A percentile compares a stretch with the other conserved stretches of the same genome.
Conservation (phyloP, 2,329 filamentous ascomycete genomes). For the Penicillium sp. region DNA sequence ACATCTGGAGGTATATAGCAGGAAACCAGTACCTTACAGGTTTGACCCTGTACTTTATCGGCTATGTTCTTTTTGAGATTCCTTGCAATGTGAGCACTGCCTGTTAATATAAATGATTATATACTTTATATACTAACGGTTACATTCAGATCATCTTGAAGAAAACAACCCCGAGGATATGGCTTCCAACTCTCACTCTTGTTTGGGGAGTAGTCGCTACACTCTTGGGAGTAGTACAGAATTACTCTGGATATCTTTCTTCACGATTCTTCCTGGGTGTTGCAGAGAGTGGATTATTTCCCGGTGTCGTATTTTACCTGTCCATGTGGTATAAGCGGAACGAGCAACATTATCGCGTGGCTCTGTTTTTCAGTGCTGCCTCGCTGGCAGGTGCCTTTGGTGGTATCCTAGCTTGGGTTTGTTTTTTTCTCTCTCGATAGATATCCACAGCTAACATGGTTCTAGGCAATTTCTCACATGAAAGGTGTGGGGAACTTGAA, state of each 20-base stretch:
- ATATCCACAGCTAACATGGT: constrained; percentile 16
- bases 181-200: constrained; percentile 46
- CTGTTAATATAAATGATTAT: not conserved
- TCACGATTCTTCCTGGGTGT: constrained; percentile 55
- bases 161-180: constrained; percentile 39
- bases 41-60: constrained; percentile 41
- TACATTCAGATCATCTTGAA: constrained; percentile 34
- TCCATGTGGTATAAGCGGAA: constrained; percentile 61
- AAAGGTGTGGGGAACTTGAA: constrained; percentile 49
- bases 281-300: constrained; percentile 55
- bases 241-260: constrained; percentile 50
- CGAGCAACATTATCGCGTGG: constrained; percentile 24
- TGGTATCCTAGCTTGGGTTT: constrained; percentile 56
- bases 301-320: constrained; percentile 58
- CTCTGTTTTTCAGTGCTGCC: constrained; percentile 60
- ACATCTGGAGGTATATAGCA: constrained; percentile 1
- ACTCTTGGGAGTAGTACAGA: constrained; percentile 50
- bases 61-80: constrained; percentile 43
- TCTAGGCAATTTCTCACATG: constrained; percentile 49
- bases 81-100: constrained; percentile 37
- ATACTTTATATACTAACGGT: constrained; percentile 4
- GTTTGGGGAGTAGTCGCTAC: constrained; percentile 54
- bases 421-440: not conserved
- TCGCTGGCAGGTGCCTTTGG: constrained; percentile 62
- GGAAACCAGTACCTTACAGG: constrained; percentile 44